Evolutionary conservation across 495 filamentous ascomycete genomes (phyloP).

Genomic region (Penicillium fimorum): DNA sequence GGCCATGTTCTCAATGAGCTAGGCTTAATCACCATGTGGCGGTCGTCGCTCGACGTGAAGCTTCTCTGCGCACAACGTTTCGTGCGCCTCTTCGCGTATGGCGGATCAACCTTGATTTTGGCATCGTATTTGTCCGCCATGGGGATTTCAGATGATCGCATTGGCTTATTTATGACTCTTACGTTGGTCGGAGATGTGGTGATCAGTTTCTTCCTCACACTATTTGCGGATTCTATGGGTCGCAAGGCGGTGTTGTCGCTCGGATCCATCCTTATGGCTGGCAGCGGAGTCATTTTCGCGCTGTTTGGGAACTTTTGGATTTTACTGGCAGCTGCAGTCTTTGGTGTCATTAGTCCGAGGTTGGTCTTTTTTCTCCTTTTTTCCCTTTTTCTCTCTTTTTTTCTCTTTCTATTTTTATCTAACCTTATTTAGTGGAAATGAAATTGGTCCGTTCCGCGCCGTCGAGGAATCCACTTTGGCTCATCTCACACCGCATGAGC

Average conservation of each 20-base stretch:
- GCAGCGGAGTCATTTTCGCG: slow-evolving; percentile 68
- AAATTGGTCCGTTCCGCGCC: slow-evolving; percentile 79
- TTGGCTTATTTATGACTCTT: slow-evolving; percentile 84
- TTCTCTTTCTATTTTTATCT: slow-evolving; percentile 1
- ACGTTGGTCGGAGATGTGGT: slow-evolving; percentile 78
- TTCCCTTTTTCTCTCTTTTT: slow-evolving; percentile 9
- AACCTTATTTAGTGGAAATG: slow-evolving; percentile 59
- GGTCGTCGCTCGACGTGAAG: slow-evolving; percentile 60
- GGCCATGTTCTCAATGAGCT: slow-evolving; percentile 33
- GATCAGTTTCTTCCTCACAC: slow-evolving; percentile 72
- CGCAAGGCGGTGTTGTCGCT: slow-evolving; percentile 65
- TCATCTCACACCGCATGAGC: slow-evolving; percentile 61
- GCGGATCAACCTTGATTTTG: slow-evolving; percentile 70
- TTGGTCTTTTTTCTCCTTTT: slow-evolving; percentile 26
- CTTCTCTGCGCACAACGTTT: slow-evolving; percentile 73
- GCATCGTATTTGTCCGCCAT: slow-evolving; percentile 67
- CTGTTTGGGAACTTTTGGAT: slow-evolving; percentile 69
- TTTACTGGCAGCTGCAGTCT: slow-evolving; percentile 66
- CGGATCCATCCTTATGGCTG: slow-evolving; percentile 67
- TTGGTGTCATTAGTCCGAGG: slow-evolving; percentile 80
- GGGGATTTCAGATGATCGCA: slow-evolving; percentile 64
- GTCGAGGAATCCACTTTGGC: slow-evolving; percentile 82
- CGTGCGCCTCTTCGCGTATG: slow-evolving; percentile 78
- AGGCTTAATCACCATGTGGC: slow-evolving; percentile 42
- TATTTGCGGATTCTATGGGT: slow-evolving; percentile 72